Base-by-base conservation (phyloP, 345 rosid species). In the Eucalyptus rudis region DNA sequence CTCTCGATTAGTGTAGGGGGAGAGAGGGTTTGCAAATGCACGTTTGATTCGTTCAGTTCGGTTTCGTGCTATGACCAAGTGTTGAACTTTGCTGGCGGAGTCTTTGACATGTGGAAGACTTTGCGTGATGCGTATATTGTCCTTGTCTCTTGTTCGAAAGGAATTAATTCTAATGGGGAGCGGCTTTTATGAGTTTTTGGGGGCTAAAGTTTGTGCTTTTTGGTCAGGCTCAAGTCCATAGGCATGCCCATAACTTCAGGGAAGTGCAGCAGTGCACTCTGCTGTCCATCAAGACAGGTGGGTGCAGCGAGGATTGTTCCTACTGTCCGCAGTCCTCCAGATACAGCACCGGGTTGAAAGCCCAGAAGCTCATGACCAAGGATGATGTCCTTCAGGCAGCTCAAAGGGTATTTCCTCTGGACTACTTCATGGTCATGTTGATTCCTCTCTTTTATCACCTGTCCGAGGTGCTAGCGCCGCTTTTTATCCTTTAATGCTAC, bases 201-300 rank as follows among this genome's bases (percentile, higher is more conserved):
- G 10, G 25, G 88, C 33, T 64, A 17, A 27, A 29, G 27, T 87
- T 47, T 66, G 49, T 49, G 85, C 45, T 52, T 56, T 49, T n/a
- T 86, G 76, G 87, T 76, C 86, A 98, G 99, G 99, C 99, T 90
- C 98, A 97, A 93, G 98, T 98, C 89, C 99, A 98, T 89, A 95
- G 99, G 87, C 94, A 96, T 91, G 97, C 96, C 90, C 99, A 98
- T 89, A 97, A 97, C 91, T 98, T 98, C 88, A 93, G 99, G 94
- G 99, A 98, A 92, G 99, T 98, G 89, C 99, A 98, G 93, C 99
- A 98, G 90, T 98, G 99, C 91, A 98, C 99, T 81, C 96, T 98
- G 33, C 98, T 97, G 84, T 98, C 99, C 31, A 96, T 98, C 59
- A 98, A 98, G 96, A 98, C 99, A 36, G 99, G 99, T 90, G 99